Base-by-base conservation (phyloP, 192 early-diverging fungal genomes). In the Rhizoclosmatium globosum region DNA sequence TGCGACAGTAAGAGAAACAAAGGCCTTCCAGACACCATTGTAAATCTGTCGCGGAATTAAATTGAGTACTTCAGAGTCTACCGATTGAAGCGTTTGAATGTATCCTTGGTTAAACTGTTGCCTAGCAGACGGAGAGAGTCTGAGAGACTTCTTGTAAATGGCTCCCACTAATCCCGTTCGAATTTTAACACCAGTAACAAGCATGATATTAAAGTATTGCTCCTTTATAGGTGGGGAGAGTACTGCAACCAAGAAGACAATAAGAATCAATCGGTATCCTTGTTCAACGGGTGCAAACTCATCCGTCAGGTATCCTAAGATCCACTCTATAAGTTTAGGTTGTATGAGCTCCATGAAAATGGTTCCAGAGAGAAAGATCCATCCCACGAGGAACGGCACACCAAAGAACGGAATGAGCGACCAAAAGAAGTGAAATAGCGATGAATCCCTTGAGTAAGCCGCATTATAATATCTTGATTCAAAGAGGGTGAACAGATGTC, bases 121-220 rank as follows among this genome's bases (percentile, higher is more conserved):
- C 31, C 78, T 78, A 15, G 83, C 77, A 7, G 67, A 42, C 0
- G 78, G 58, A 21, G 83, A 82, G 39, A 85, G 74, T 3, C 73
- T 64, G 31, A 85, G 47, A 15, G 60, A 11, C 53, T 85, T 85
- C 21, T 61, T 48, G 66, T 82, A 85, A 1, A 85, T 74, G 67
- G 80, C 78, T 39, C 77, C 80, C 9, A 76, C 61, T 2, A 85
- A n/a, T 21, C 64, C 75, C 7, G 75, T 68, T 15, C 75, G 62
- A 31, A 77, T 3, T 45, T 62, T 60, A 13, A 48, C 43, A 21
- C 72, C 72, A 1, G 72, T 74, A 7, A 62, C 21, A n/a, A 77
- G 42, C 75, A 77, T 77, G n/a, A 11, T 17, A 48, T 77, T 3
- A 43, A 77, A 77, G 64, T 68, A 77, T 68, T 66, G 75, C 47